Conservation (phyloP, 495 filamentous ascomycete genomes). For the Astrothelium macrocarpum region DNA sequence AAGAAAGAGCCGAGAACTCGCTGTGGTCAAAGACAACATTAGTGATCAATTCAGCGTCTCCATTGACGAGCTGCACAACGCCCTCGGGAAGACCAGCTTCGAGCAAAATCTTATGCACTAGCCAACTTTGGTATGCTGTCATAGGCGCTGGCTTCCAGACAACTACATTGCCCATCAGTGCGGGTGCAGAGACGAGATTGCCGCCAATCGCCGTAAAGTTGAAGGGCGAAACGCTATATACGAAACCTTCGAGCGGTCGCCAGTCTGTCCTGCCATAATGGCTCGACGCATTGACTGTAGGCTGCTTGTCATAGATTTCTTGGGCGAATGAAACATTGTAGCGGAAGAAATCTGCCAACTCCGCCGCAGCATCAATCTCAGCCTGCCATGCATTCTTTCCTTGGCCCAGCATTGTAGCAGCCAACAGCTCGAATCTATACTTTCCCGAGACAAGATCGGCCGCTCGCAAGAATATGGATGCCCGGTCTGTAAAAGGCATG, state of each 20-base stretch:
- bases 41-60: slow-evolving; percentile 66
- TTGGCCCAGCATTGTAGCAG: slow-evolving; percentile 76
- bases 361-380: slow-evolving; percentile 79
- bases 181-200: slow-evolving; percentile 41
- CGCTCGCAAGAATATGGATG: slow-evolving; percentile 75
- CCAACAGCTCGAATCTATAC: slow-evolving; percentile 80
- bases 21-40: slow-evolving; percentile 55
- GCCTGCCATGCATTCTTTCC: slow-evolving; percentile 89
- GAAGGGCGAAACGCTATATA: slow-evolving; percentile 79
- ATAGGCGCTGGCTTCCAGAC: slow-evolving; percentile 82
- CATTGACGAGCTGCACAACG: slow-evolving; percentile 77
- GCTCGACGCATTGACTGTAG: slow-evolving; percentile 56
- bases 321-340: slow-evolving; percentile 83
- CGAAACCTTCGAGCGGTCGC: slow-evolving; percentile 75
- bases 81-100: slow-evolving; percentile 72
- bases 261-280: slow-evolving; percentile 54
- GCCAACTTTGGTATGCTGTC: slow-evolving; percentile 61
- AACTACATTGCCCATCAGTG: slow-evolving; percentile 73
- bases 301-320: slow-evolving; percentile 78
- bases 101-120: slow-evolving; percentile 77
- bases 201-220: slow-evolving; percentile 84
- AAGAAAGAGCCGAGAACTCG: slow-evolving; percentile 69
- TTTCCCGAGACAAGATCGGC: slow-evolving; percentile 71
- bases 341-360: slow-evolving; percentile 72
- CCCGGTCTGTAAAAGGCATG: slow-evolving; percentile 70